Conservation (phyloP, 805 yeast genomes). For the Starmerella davenportii region DNA sequence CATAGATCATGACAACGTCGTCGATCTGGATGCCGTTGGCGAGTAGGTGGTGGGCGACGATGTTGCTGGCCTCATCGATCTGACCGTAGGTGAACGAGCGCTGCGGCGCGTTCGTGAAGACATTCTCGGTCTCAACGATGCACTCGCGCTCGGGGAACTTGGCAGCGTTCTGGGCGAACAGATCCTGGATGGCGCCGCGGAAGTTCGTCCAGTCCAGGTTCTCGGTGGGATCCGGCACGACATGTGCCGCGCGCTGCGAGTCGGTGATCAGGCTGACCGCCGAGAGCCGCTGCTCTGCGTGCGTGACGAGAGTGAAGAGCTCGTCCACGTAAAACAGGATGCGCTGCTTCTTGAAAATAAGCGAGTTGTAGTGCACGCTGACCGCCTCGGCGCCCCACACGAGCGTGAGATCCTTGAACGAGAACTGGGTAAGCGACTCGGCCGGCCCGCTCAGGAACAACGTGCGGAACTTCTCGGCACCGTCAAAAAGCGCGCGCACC, state of each 20-base stretch:
- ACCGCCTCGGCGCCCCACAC: constrained; percentile 33
- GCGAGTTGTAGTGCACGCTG: constrained; percentile 48
- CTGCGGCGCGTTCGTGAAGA: constrained; percentile 27
- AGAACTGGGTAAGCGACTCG: constrained; percentile 17
- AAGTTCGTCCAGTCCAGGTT: constrained; percentile 81
- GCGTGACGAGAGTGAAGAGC: constrained; percentile 24
- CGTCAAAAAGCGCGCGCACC: constrained; percentile 33
- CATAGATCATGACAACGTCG: constrained; percentile 93
- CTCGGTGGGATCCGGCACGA: constrained; percentile 72
- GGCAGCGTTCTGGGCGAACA: constrained; percentile 73
- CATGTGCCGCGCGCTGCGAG: constrained; percentile 30
- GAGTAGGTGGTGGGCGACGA: constrained; percentile 77
- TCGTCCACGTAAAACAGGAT: constrained; percentile 57
- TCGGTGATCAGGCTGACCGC: constrained; percentile 49
- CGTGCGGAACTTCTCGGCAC: constrained; percentile 9
- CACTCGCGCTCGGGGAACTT: constrained; percentile 73
- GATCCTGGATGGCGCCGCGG: constrained; percentile 93
- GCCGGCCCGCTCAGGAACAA: constrained; percentile 6
- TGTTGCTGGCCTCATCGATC: constrained; percentile 81
- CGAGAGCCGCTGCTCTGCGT: constrained; percentile 29
- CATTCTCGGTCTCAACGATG: constrained; percentile 76
- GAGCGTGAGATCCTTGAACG: constrained; percentile 26
- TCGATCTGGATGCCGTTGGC: constrained; percentile 70
- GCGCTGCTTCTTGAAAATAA: constrained; percentile 55
- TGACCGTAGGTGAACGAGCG: constrained; percentile 70